Evolutionary conservation across 2,329 filamentous ascomycete genomes (phyloP).

Genomic region (Verticillium zaregamsianum): DNA sequence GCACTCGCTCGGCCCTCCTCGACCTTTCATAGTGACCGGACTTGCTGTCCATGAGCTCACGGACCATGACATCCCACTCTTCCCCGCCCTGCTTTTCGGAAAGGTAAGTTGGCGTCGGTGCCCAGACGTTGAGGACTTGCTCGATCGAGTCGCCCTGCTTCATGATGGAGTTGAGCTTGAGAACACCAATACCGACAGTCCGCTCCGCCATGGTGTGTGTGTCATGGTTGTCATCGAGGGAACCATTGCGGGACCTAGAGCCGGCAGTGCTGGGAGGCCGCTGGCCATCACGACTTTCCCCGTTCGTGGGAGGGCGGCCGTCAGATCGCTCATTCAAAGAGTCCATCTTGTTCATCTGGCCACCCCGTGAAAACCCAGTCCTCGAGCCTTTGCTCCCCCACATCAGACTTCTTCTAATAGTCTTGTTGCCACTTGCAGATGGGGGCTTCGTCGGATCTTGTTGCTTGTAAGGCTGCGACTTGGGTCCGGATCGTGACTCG

Average conservation of each 20-base stretch:
- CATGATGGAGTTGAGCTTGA: constrained; percentile 72
- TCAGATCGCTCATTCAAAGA: constrained; percentile 44
- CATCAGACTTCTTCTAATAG: constrained; percentile 54
- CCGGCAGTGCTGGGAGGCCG: constrained; percentile 51
- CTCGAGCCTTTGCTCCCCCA: constrained; percentile 54
- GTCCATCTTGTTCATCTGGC: constrained; percentile 46
- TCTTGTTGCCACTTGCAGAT: constrained; percentile 37
- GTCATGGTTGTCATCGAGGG: constrained; percentile 25
- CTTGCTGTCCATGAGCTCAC: constrained; percentile 67
- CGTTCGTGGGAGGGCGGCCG: constrained; percentile 31
- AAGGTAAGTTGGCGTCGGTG: constrained; percentile 50
- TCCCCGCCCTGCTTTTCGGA: constrained; percentile 57
- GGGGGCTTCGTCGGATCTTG: constrained; percentile 37
- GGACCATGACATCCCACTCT: constrained; percentile 70
- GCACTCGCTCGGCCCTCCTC: constrained; percentile 68
- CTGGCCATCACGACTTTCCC: constrained; percentile 37
- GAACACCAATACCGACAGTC: constrained; percentile 70
- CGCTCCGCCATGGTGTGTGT: constrained; percentile 54
- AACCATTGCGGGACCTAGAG: constrained; percentile 30
- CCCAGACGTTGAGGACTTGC: constrained; percentile 74
- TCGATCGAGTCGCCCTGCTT: constrained; percentile 69
- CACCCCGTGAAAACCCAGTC: constrained; percentile 48
- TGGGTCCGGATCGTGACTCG: constrained; percentile 46
- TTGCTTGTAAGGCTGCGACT: constrained; percentile 28
- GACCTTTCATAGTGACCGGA: constrained; percentile 74